phyloP scores from a whole-genome alignment of 495 filamentous ascomycete species.

The Penicillium malachiteum region DNA sequence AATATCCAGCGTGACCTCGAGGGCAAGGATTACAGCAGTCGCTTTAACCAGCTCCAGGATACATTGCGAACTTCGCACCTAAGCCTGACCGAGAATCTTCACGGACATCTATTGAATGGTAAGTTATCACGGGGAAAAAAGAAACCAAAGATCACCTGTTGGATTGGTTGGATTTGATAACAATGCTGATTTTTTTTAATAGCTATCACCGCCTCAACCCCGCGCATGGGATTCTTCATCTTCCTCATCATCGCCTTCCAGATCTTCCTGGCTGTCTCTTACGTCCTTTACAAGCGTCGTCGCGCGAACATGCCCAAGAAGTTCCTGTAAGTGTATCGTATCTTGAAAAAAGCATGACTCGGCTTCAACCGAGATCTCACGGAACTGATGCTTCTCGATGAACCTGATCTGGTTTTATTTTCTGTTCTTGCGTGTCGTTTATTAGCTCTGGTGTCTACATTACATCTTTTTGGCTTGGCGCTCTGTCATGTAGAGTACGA shows the following conservation, averaged over 20 bases:
- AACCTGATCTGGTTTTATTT: background rate
- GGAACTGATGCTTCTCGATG: too few relatives aligned
- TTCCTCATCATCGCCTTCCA: slow-evolving; percentile 76
- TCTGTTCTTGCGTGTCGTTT: slow-evolving; percentile 18
- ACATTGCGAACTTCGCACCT: slow-evolving; percentile 71
- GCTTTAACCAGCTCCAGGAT: slow-evolving; percentile 68
- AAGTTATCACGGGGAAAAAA: slow-evolving; percentile 20
- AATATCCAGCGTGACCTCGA: slow-evolving; percentile 64
- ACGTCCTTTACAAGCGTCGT: slow-evolving; percentile 78
- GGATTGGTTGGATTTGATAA: background rate
- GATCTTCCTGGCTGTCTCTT: slow-evolving; percentile 63
- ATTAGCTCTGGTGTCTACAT: slow-evolving; percentile 12
- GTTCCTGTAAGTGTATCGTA: slow-evolving; percentile 62
- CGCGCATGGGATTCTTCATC: slow-evolving; percentile 71
- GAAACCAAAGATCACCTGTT: too few relatives aligned
- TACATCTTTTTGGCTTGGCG: slow-evolving; percentile 1
- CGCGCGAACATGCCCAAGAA: slow-evolving; percentile 82
- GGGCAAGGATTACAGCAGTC: slow-evolving; percentile 68
- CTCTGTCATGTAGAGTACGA: slow-evolving; percentile 25
- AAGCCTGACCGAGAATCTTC: slow-evolving; percentile 55
- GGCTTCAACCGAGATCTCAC: too few relatives aligned
- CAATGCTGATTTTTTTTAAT: background rate
- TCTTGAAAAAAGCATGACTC: background rate
- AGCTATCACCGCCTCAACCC: slow-evolving; percentile 60
- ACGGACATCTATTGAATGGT: slow-evolving; percentile 36